Percentiles rank a stretch among this genome's conserved stretches.
These are phyloP conservation scores for Mrakia blollopis DNA, from an alignment of 768 basidiomycete species.

Conservation along the genomic window DNA sequence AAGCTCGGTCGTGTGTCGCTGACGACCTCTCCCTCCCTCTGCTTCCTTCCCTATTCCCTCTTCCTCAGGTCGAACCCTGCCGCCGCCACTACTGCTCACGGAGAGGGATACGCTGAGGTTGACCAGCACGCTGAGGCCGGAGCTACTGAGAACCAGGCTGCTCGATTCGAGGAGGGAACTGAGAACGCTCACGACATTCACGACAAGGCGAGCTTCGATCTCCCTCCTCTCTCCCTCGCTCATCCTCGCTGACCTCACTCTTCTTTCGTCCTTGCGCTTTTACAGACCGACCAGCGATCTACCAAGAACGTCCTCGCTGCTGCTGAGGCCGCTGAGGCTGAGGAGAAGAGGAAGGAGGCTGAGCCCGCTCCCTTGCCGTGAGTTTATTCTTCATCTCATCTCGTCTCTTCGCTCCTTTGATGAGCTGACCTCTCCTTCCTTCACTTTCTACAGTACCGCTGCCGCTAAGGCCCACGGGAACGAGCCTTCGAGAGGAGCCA, in stretches of 20 bases:
- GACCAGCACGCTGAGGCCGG: neutral
- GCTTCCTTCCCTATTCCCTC: neutral
- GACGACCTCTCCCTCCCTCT: neutral
- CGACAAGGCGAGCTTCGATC: constrained; percentile 8
- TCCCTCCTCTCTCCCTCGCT: neutral
- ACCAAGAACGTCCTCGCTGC: constrained; percentile 24
- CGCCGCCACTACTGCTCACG: constrained; percentile 16
- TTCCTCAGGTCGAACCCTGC: constrained; percentile 13
- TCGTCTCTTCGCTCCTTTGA: neutral
- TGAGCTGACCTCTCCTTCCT: neutral
- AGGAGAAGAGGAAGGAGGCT: constrained; percentile 17
- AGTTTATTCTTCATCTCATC: neutral
- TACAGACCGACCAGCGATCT: constrained; percentile 24
- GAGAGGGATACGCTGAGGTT: constrained; percentile 13
- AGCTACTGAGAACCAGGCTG: neutral
- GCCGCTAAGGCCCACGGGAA: constrained; percentile 31
- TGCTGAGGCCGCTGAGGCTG: constrained; percentile 15
- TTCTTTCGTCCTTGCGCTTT: neutral
- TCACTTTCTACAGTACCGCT: constrained; percentile 7
- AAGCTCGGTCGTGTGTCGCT: neutral
- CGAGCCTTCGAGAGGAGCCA: constrained; percentile 30
- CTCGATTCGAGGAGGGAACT: constrained; percentile 24
- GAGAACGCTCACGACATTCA: constrained; percentile 19
- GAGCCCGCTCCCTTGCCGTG: constrained; percentile 21
- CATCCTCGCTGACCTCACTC: neutral